These are phyloP conservation scores for Metroxylon sagu DNA, from an alignment of 176 grass and related monocot genomes.

Conservation along the genomic window DNA sequence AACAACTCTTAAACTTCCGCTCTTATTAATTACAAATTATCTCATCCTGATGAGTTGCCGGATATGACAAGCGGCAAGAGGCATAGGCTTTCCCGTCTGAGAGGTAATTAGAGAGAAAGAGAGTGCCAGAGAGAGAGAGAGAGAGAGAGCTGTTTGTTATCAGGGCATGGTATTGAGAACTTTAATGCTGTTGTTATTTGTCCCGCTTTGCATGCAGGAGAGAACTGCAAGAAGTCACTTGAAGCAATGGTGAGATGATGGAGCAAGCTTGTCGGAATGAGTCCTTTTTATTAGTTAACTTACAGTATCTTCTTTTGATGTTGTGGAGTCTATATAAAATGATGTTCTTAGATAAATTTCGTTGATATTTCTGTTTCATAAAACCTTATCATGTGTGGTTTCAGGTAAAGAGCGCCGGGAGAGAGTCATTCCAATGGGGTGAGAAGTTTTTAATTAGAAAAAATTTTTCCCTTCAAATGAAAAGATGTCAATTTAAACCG, in stretches of 20 bases:
- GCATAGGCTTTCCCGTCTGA: conserved; percentile 4
- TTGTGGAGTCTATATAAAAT: too few relatives aligned
- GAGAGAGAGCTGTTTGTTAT: too few relatives aligned
- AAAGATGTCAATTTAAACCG: too few relatives aligned
- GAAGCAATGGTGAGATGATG: conserved; percentile 54
- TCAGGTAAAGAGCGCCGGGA: conserved; percentile 71
- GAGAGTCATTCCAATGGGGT: conserved; percentile 90
- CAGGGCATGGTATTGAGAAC: too few relatives aligned
- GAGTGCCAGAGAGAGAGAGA: too few relatives aligned
- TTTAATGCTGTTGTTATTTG: too few relatives aligned
- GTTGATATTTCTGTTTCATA: not conserved
- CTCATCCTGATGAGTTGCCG: conserved; percentile 22
- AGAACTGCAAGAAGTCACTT: conserved; percentile 49
- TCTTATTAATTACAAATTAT: too few relatives aligned
- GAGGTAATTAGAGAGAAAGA: conserved; percentile 4
- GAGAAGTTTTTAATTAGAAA: not conserved
- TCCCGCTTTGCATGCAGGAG: conserved; percentile 31
- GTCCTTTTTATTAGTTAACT: too few relatives aligned
- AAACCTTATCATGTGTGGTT: not conserved
- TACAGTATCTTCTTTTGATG: too few relatives aligned
- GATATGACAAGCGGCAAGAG: conserved; percentile 12
- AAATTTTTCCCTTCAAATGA: not conserved
- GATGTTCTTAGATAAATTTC: too few relatives aligned
- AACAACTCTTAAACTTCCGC: too few relatives aligned
- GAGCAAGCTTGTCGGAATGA: too few relatives aligned